Percentiles rank a stretch among this genome's conserved stretches.
These are phyloP conservation scores for Pichiaceae sp. DNA, from an alignment of 1,139 yeast species.

Conservation along the genomic window DNA sequence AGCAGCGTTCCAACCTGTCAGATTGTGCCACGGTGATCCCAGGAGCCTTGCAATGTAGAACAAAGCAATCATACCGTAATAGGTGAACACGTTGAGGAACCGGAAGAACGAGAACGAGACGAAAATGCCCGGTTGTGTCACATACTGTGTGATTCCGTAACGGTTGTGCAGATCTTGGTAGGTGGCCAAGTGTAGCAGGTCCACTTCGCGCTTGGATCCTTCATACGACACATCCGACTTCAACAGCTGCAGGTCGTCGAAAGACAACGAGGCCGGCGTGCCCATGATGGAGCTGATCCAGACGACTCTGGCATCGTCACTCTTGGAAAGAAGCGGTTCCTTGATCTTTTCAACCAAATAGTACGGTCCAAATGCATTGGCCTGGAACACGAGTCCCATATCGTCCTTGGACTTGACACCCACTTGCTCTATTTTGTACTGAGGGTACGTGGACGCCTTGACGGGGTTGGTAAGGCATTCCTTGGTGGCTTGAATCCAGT, in stretches of 20 bases:
- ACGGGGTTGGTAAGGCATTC: slow-evolving; percentile 61
- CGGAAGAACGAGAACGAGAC: slow-evolving; percentile 74
- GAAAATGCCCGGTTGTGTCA: slow-evolving; percentile 93
- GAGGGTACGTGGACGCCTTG: slow-evolving; percentile 76
- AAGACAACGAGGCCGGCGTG: slow-evolving; percentile 58
- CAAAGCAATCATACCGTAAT: slow-evolving; percentile 74
- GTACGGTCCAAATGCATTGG: slow-evolving; percentile 92
- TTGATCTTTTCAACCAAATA: slow-evolving; percentile 52
- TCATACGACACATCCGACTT: slow-evolving; percentile 68
- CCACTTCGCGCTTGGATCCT: slow-evolving; percentile 85
- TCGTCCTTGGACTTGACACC: slow-evolving; percentile 70
- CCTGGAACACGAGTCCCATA: slow-evolving; percentile 85
- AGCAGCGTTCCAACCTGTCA: slow-evolving; percentile 83
- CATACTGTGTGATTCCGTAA: slow-evolving; percentile 56
- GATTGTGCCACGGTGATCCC: slow-evolving; percentile 86
- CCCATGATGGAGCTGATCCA: slow-evolving; percentile 87
- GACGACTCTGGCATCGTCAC: slow-evolving; percentile 53
- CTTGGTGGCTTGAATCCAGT: slow-evolving; percentile 68
- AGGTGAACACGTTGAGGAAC: slow-evolving; percentile 67
- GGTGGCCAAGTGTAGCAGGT: slow-evolving; percentile 70
- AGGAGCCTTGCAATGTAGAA: slow-evolving; percentile 76
- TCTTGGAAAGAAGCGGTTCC: slow-evolving; percentile 36
- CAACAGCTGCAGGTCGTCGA: slow-evolving; percentile 67
- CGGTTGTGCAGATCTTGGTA: slow-evolving; percentile 38
- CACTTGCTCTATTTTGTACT: slow-evolving; percentile 69